Percentiles rank a stretch among this genome's conserved stretches.
Conservation (phyloP, 2,329 filamentous ascomycete species). For the Apiospora koreana region DNA sequence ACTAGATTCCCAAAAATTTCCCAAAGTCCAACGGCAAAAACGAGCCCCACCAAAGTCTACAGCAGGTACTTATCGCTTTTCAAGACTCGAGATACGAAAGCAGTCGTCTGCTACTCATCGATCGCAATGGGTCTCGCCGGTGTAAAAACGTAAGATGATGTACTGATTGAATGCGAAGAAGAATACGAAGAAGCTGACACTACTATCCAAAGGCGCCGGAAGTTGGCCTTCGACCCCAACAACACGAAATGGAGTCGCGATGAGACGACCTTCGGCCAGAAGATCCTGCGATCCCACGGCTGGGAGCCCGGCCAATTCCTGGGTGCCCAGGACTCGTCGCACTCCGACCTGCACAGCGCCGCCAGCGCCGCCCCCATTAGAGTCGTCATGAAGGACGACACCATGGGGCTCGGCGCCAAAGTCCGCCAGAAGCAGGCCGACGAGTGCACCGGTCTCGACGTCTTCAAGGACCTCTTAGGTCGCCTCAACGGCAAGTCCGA, state of each 20-base stretch:
- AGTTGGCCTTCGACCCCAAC: constrained; percentile 89
- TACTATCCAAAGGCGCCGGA: constrained; percentile 46
- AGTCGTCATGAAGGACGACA: constrained; percentile 86
- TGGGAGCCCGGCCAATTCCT: constrained; percentile 87
- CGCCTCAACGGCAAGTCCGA: constrained; percentile 87
- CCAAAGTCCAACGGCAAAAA: not conserved
- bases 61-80: not conserved
- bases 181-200: not conserved
- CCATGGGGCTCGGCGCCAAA: constrained; percentile 83
- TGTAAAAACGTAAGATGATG: constrained; percentile 59
- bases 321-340: constrained; percentile 74
- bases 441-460: constrained; percentile 81
- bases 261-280: constrained; percentile 82
- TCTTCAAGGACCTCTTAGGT: constrained; percentile 83
- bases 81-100: not conserved
- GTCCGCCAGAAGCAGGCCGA: constrained; percentile 64
- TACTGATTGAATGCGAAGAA: not conserved
- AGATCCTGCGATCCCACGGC: constrained; percentile 83
- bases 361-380: constrained; percentile 85
- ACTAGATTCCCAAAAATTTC: constrained; percentile 10
- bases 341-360: constrained; percentile 74
- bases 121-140: constrained; percentile 67
- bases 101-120: not conserved
- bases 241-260: constrained; percentile 91
- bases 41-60: constrained; percentile 7